Conservation (phyloP, 352 stramenopile species). For the Phytophthora sp. region DNA sequence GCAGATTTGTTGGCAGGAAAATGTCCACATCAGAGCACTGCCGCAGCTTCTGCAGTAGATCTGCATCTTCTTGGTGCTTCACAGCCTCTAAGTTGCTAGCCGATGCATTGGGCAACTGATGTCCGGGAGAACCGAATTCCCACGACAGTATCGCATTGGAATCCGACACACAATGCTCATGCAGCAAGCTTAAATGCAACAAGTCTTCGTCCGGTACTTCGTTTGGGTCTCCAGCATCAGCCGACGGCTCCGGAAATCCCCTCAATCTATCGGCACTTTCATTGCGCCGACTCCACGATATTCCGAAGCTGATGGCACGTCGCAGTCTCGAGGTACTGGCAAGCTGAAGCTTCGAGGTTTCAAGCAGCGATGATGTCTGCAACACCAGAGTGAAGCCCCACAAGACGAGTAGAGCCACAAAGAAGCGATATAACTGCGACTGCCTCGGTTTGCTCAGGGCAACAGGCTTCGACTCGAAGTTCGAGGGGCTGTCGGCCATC, state of each 20-base stretch:
- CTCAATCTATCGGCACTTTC: background rate
- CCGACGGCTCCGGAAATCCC: background rate
- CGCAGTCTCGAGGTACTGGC: conserved; percentile 6
- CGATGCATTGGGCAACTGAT: conserved; percentile 26
- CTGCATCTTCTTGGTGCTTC: conserved; percentile 22
- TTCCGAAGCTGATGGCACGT: conserved; percentile 2
- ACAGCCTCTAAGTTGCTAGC: conserved; percentile 24
- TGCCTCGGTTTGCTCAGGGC: conserved; percentile 15
- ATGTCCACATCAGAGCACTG: conserved; percentile 59
- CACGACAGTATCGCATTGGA: conserved; percentile 31
- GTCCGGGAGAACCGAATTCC: conserved; percentile 30
- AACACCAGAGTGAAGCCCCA: conserved; percentile 18
- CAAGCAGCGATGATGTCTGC: conserved; percentile 19
- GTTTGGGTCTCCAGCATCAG: conserved; percentile 10
- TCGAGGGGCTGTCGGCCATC: too few relatives aligned
- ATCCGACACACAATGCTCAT: conserved; percentile 30
- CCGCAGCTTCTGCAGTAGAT: conserved; percentile 35
- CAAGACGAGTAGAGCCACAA: conserved; percentile 24
- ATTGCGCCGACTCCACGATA: conserved; percentile 7
- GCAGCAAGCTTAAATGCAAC: conserved; percentile 42
- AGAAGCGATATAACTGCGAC: conserved; percentile 13
- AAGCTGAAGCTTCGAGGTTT: conserved; percentile 6
- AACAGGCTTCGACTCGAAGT: too few relatives aligned
- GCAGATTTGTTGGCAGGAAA: conserved; percentile 40
- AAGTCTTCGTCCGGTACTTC: conserved; percentile 28